Evolutionary conservation across 257 asterid genomes (phyloP).

Genomic region (Solanum corneliomulleri): DNA sequence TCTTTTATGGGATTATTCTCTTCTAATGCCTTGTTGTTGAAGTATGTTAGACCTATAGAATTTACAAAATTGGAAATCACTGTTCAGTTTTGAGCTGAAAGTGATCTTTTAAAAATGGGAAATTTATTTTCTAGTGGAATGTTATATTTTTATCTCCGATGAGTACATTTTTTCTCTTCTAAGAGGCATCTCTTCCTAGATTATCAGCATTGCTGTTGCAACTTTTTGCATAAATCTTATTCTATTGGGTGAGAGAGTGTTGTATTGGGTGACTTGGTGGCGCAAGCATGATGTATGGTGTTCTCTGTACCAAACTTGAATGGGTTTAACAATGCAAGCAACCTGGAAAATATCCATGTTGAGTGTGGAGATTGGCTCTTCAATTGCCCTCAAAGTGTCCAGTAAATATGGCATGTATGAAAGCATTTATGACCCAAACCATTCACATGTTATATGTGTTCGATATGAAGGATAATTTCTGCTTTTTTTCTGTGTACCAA

Average conservation of each 20-base stretch:
- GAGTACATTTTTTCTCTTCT: background rate
- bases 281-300: background rate
- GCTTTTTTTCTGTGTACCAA: background rate
- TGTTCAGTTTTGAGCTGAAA: background rate
- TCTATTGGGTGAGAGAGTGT: background rate
- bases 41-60: background rate
- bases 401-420: background rate
- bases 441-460: background rate
- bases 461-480: background rate
- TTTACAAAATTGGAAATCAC: background rate
- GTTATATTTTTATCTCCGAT: background rate
- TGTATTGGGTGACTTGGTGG: background rate
- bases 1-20: background rate
- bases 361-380: background rate
- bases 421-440: background rate
- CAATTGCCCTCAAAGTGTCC: background rate
- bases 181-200: background rate
- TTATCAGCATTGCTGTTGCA: background rate
- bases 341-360: background rate
- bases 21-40: background rate
- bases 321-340: background rate
- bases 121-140: background rate
- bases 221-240: background rate
- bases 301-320: background rate
- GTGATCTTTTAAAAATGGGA: background rate